A percentile compares a stretch with the other conserved stretches of the same genome.
phyloP scores from a whole-genome alignment of 768 basidiomycete genomes.

The Tricholoma bakamatsutake region DNA sequence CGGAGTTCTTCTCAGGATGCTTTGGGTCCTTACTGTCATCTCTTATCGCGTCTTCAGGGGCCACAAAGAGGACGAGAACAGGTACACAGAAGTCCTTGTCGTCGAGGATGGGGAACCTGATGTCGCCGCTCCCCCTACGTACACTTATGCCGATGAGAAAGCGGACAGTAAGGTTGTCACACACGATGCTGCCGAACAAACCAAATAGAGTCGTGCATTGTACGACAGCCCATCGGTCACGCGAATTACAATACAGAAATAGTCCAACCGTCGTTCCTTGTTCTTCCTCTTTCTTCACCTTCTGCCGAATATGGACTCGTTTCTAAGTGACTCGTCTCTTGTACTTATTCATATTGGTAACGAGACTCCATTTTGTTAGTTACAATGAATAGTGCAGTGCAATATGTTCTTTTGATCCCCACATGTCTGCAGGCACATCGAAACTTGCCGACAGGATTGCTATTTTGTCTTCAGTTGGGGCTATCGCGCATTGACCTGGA shows the following conservation, averaged over 20 bases:
- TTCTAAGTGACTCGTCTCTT: background rate
- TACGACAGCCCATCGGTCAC: background rate
- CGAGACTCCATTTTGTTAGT: background rate
- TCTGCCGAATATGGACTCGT: background rate
- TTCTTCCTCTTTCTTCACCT: background rate
- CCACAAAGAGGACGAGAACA: slow-evolving; percentile 32
- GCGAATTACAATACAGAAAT: background rate
- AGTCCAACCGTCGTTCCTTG: background rate
- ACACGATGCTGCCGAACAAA: background rate
- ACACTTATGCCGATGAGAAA: slow-evolving; percentile 51
- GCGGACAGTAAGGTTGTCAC: slow-evolving; percentile 1
- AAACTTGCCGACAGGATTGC: too few species aligned
- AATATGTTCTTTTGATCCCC: background rate
- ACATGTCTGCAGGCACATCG: background rate
- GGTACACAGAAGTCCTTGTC: slow-evolving; percentile 32
- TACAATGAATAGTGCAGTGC: too few species aligned
- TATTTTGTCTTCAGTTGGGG: too few species aligned
- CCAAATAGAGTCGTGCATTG: background rate
- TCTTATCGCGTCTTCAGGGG: slow-evolving; percentile 50
- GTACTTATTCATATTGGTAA: background rate
- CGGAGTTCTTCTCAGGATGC: slow-evolving; percentile 75
- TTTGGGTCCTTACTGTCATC: slow-evolving; percentile 67
- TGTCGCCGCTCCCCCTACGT: slow-evolving; percentile 49
- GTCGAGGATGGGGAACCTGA: slow-evolving; percentile 40
- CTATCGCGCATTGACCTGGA: too few species aligned